Base-by-base conservation (phyloP, 2,329 filamentous ascomycete species). In the Hypoxylon sp. region DNA sequence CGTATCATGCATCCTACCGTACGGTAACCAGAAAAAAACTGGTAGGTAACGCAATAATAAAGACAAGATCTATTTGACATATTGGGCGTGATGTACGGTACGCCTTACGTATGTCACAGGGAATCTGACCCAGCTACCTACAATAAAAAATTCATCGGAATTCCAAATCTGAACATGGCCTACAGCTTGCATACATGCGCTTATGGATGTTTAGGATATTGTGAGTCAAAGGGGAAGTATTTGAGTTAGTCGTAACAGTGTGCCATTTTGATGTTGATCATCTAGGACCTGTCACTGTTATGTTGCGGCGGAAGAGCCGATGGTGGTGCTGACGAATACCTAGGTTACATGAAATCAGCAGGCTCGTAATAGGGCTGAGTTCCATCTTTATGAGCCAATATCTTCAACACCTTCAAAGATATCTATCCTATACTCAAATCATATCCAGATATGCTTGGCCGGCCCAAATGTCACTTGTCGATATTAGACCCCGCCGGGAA, bases 181-280 rank as follows among this genome's bases (percentile, higher is more conserved):
- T 30, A 47, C 34, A 50, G 49, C 49, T 55, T 58, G 57, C 59
- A 24, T 54, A 46, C 22, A 28, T 39, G 4, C 24, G 15, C 44
- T 15, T 30, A 32, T 48, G 6, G 13, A 47, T 28, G 39, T 32
- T 28, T 39, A 13, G 30, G 30, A n/a, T n/a, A n/a, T 22, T 47
- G 44, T 50, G 50, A 58, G 59, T 62, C 59, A 55, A 62, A 62
- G 43, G 17, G 7, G 22, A n/a, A 51, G 26, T 58, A 62, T 62
- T 62, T 62, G 59, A 58, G 22, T 55, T 55, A 44, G 49, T 46
- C 19, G 19, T 57, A 49, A 57, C 43, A 41, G 49, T n/a, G n/a
- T n/a, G 32, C 41, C 17, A 43, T 30, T 49, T 58, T 32, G 28
- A 47, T 24, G 44, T 28, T 15, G 43, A 26, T 46, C 7, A 24